Evolutionary conservation across 2,329 filamentous ascomycete genomes (phyloP), one percentile per base, ranked within the genome.

Genomic region (Colletotrichum echinochloae): DNA sequence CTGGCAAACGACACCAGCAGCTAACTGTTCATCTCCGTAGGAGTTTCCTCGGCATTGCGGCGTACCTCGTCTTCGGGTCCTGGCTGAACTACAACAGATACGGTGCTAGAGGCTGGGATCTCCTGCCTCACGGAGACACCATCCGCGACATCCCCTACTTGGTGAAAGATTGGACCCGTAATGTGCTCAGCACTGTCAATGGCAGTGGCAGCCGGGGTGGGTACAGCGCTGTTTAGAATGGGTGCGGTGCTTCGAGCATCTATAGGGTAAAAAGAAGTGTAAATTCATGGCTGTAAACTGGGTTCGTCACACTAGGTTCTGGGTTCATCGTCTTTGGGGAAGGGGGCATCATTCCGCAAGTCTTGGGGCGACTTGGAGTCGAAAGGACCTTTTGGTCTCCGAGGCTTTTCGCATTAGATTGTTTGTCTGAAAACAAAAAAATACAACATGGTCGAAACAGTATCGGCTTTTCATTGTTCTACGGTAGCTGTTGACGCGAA

Each of bases 21-120:
- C 78, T 74, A 73, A 77, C 71, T 14, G 8, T 41, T 5, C 0
- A 28, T n/a, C 64, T 5, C 5, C 18, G 26, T 74, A 97, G 95
- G 75, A 83, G 92, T 70, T 99, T 99, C 88, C 87, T 98, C 73
- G 89, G 89, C 55, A 92, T 90, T 49, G 94, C 96, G 2, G 85
- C 95, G 30, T 99, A 98, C 83, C 91, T 99, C 74, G 97, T 98
- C 80, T 98, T 98, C 78, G 95, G 95, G 74, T 97, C 95, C 26
- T 99, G 96, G 96, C 90, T 98, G 80, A 98, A 98, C 85, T 98
- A 98, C 87, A 98, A 94, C 84, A 93, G 95, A 72, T 97, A 97
- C 81, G 95, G 95, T 57, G 95, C 95, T 62, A 89, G 95, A 54
- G 96, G 96, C 67, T 98, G 95, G 95, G 96, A 98, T 77, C 87